Evolutionary conservation across 2,329 filamentous ascomycete species (phyloP).

Genomic region (Pyricularia sp.): DNA sequence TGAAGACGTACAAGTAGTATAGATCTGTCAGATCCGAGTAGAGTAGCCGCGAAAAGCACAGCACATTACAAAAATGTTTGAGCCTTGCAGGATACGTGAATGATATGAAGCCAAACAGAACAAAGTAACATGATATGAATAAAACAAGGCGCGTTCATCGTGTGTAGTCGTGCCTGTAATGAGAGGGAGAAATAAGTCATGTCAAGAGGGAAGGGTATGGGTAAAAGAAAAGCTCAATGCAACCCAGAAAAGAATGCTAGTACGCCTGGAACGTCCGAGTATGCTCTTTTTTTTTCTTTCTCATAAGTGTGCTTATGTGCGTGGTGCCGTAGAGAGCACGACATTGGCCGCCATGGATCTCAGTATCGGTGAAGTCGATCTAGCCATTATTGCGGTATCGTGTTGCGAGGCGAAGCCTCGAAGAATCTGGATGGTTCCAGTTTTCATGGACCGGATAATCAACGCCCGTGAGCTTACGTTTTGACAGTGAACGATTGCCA

Average conservation of each 20-base stretch:
- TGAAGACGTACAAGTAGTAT: not conserved
- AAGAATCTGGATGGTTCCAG: not conserved
- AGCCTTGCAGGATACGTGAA: not conserved
- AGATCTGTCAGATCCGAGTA: not conserved
- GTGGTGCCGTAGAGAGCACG: not conserved
- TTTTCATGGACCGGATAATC: not conserved
- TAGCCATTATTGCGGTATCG: not conserved
- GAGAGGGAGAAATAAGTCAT: not conserved
- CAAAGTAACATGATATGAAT: not conserved
- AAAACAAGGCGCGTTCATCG: not conserved
- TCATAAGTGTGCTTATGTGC: not conserved
- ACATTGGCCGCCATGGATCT: not conserved
- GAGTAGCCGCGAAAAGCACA: not conserved
- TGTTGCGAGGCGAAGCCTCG: not conserved
- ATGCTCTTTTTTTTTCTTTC: constrained; percentile 1
- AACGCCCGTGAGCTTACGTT: not conserved
- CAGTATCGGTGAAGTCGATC: not conserved
- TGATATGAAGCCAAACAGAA: not conserved
- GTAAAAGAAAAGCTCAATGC: not conserved
- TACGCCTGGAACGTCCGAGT: constrained; percentile 3
- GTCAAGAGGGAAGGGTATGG: not conserved
- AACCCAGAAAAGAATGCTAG: not conserved
- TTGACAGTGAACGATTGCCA: not conserved
- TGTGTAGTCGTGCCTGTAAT: not conserved
- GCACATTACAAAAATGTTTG: not conserved